Evolutionary conservation across 768 basidiomycete species (phyloP).

Genomic region (Dentipellis sp.): DNA sequence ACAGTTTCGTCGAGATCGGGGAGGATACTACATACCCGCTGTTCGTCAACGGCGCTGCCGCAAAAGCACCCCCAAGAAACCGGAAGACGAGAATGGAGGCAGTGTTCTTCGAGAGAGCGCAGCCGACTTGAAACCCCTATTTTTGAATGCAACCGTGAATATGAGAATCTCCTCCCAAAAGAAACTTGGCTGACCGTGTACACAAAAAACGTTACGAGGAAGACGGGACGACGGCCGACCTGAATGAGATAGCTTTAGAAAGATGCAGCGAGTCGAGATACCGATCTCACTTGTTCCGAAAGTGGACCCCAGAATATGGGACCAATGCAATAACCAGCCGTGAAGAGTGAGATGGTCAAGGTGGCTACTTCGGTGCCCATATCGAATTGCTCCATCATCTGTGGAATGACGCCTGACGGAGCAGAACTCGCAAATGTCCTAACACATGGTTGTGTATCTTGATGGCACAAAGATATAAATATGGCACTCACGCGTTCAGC

Average conservation of each 20-base stretch:
- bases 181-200: constrained; percentile 38
- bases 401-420: constrained; percentile 38
- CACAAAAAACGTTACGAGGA: constrained; percentile 43
- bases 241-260: not conserved
- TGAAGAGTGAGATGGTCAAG: constrained; percentile 52
- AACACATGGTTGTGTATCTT: constrained; percentile 1
- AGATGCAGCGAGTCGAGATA: constrained; percentile 29
- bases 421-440: constrained; percentile 60
- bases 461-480: not conserved
- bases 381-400: constrained; percentile 37
- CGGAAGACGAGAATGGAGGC: constrained; percentile 55
- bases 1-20: not conserved
- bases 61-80: constrained; percentile 60
- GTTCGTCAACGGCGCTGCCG: constrained; percentile 63
- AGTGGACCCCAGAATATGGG: constrained; percentile 14
- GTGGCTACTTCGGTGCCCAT: constrained; percentile 44
- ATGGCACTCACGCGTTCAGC: constrained; percentile 39
- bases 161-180: not conserved
- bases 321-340: constrained; percentile 48
- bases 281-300: constrained; percentile 23
- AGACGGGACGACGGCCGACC: constrained; percentile 48
- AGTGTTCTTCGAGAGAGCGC: constrained; percentile 52
- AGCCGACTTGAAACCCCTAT: constrained; percentile 53
- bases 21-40: constrained; percentile 45
- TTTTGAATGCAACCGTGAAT: not conserved